Conservation (phyloP, 1,139 yeast species). For the Hyphopichia pseudoburtonii region DNA sequence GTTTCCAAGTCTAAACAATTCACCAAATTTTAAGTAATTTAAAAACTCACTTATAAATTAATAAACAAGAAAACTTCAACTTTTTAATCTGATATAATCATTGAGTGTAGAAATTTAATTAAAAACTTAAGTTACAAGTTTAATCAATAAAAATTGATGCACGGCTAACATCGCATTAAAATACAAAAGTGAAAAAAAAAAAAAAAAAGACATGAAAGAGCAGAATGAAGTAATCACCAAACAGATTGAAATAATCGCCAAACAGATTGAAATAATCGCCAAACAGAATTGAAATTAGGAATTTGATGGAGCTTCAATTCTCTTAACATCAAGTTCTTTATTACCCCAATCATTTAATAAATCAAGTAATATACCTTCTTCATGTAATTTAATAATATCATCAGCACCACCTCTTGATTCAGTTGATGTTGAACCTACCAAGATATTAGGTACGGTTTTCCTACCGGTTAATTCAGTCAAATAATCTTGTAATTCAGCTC, state of each 20-base stretch:
- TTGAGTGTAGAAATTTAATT: too few species aligned
- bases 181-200: too few species aligned
- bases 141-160: too few species aligned
- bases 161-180: too few species aligned
- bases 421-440: slow-evolving; percentile 53
- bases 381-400: slow-evolving; percentile 67
- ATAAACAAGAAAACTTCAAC: too few species aligned
- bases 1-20: slow-evolving; percentile 92
- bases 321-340: slow-evolving; percentile 51
- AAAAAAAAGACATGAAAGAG: too few species aligned
- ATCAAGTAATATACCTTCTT: slow-evolving; percentile 49
- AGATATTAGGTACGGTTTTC: slow-evolving; percentile 69
- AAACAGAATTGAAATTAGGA: too few species aligned
- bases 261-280: not conserved
- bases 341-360: slow-evolving; percentile 65
- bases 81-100: too few species aligned
- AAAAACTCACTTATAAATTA: too few species aligned
- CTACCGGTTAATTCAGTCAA: slow-evolving; percentile 59
- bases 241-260: too few species aligned
- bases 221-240: too few species aligned
- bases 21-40: slow-evolving; percentile 77
- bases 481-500: slow-evolving; percentile 59
- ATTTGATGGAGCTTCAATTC: slow-evolving; percentile 57
- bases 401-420: slow-evolving; percentile 76
- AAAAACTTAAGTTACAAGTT: too few species aligned